phyloP scores from a whole-genome alignment of 306 rosid species.

The Pyrus pyrifolia region DNA sequence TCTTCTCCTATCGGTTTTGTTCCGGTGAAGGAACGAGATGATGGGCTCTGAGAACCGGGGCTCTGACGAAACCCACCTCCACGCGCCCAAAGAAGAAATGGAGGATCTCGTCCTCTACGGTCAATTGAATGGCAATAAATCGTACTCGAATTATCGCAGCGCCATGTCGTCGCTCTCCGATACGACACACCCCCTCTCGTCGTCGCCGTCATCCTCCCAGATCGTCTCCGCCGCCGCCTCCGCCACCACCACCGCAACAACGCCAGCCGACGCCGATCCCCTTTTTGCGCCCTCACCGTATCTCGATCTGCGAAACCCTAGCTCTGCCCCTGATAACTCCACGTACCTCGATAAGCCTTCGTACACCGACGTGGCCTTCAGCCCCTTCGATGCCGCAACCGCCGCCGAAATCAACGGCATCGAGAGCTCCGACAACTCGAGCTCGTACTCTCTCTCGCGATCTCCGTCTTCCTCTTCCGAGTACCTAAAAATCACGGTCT shows the following conservation, averaged over 20 bases:
- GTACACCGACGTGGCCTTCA: constrained; percentile 63
- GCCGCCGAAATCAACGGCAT: constrained; percentile 33
- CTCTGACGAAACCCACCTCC: constrained; percentile 44
- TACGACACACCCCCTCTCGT: constrained; percentile 44
- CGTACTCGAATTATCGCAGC: constrained; percentile 66
- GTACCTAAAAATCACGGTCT: constrained; percentile 50
- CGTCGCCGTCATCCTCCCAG: constrained; percentile 10
- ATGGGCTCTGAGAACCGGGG: constrained; percentile 75
- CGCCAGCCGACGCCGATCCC: constrained; percentile 36
- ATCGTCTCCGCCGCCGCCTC: constrained; percentile 7
- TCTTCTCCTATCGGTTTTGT: background rate
- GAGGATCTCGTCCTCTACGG: constrained; percentile 58
- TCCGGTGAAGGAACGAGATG: constrained; percentile 38
- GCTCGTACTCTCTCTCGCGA: constrained; percentile 26
- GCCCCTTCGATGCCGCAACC: constrained; percentile 51
- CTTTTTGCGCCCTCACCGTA: constrained; percentile 39
- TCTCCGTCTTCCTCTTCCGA: constrained; percentile 52
- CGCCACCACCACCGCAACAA: background rate
- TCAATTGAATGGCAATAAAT: constrained; percentile 29
- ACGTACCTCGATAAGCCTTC: constrained; percentile 56
- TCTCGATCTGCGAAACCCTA: constrained; percentile 36
- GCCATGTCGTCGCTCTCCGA: constrained; percentile 53
- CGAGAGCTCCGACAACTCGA: constrained; percentile 44
- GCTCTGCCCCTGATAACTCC: constrained; percentile 23
- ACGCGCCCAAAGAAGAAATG: constrained; percentile 42